phyloP scores from a whole-genome alignment of 495 filamentous ascomycete genomes.

The Aspergillus biplanus region DNA sequence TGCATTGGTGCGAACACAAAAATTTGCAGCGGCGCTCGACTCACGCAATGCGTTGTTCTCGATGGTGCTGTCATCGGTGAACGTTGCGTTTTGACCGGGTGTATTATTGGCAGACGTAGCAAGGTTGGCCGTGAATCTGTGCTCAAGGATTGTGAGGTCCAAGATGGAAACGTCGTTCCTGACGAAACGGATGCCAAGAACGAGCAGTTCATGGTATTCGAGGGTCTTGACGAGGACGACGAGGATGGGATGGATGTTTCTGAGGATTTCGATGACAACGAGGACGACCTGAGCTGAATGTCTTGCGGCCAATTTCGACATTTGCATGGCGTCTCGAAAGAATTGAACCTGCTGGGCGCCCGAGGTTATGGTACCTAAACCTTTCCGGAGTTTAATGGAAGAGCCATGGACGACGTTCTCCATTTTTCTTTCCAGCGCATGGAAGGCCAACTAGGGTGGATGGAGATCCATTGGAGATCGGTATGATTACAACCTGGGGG shows the following conservation, averaged over 20 bases:
- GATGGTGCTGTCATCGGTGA: no score
- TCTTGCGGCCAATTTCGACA: no score
- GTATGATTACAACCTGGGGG: no score
- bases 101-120: conserved; percentile 75
- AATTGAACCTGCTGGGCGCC: no score
- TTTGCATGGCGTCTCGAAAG: no score
- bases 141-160: conserved; percentile 87
- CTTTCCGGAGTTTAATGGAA: no score
- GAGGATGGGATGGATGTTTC: conserved; percentile 39
- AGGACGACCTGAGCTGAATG: conserved; percentile 22
- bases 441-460: no score
- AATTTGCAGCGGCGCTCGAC: conserved; percentile 70
- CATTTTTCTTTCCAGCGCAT: no score
- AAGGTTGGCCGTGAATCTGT: conserved; percentile 75
- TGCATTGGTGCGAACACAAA: conserved; percentile 82
- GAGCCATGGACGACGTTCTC: no score
- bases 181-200: conserved; percentile 79
- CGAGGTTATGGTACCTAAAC: no score
- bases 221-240: conserved; percentile 64
- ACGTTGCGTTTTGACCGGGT: conserved; percentile 67
- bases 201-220: conserved; percentile 85
- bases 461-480: no score
- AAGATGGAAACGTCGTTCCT: conserved; percentile 82
- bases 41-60: no score
- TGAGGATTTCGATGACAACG: conserved; percentile 37